Percentiles rank a stretch among this genome's conserved stretches.
Conservation (phyloP, 2,329 filamentous ascomycete genomes). For the Aspergillus oerlinghausenensis region DNA sequence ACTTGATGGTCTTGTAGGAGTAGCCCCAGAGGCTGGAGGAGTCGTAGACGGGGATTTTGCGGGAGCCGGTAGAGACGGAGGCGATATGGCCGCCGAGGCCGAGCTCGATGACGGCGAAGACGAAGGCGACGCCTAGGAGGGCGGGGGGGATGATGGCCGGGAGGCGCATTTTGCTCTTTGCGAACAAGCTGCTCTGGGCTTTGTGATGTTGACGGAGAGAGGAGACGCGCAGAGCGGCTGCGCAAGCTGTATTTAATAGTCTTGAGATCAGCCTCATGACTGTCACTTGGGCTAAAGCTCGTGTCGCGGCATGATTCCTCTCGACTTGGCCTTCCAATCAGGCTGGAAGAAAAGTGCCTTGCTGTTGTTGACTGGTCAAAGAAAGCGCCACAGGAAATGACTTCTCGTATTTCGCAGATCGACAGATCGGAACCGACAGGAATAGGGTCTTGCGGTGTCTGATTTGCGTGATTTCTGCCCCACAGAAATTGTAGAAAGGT, state of each 20-base stretch:
- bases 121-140: conserved; percentile 20
- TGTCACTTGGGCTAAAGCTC: not conserved
- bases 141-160: conserved; percentile 21
- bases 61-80: conserved; percentile 4
- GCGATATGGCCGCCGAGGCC: conserved; percentile 21
- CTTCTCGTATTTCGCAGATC: not conserved
- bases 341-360: not conserved
- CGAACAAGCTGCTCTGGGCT: no score
- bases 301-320: not conserved
- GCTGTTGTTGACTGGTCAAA: not conserved
- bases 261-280: not conserved
- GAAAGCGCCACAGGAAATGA: not conserved
- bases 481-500: no score
- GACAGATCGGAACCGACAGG: not conserved
- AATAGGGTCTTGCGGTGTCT: not conserved
- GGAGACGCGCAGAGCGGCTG: not conserved
- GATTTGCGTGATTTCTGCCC: not conserved
- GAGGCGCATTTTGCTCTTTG: conserved; percentile 2
- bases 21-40: conserved; percentile 3
- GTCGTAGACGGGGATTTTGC: not conserved
- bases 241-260: not conserved
- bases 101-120: conserved; percentile 25
- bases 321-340: not conserved
- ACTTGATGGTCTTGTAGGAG: conserved; percentile 9
- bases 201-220: no score